These are phyloP conservation scores for Penicillium crystallinum DNA, from an alignment of 495 filamentous ascomycete genomes.

Conservation along the genomic window DNA sequence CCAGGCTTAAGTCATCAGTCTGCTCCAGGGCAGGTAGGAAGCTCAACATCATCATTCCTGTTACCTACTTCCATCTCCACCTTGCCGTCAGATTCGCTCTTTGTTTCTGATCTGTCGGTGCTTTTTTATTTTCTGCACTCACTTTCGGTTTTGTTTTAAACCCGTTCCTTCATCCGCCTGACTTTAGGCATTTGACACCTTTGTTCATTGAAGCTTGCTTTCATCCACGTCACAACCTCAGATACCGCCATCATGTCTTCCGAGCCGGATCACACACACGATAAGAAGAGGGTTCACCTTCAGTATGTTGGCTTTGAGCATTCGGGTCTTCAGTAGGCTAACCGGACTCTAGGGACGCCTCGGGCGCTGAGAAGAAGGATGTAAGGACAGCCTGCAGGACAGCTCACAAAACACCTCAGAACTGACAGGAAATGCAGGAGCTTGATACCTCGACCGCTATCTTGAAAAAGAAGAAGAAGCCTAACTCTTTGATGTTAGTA, in stretches of 20 bases:
- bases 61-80: slow-evolving; percentile 17
- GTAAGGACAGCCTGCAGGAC: slow-evolving; percentile 44
- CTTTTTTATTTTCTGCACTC: slow-evolving; percentile 13
- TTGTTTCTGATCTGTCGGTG: slow-evolving; percentile 18
- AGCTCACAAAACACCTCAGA: slow-evolving; percentile 5
- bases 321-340: slow-evolving; percentile 24
- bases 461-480: slow-evolving; percentile 99
- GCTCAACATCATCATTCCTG: slow-evolving; percentile 24
- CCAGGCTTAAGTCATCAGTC: slow-evolving; percentile 41
- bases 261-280: slow-evolving; percentile 64
- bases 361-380: slow-evolving; percentile 81
- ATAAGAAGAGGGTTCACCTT: slow-evolving; percentile 89
- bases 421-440: slow-evolving; percentile 50
- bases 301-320: slow-evolving; percentile 53
- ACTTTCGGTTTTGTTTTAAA: slow-evolving; percentile 1
- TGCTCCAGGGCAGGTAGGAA: slow-evolving; percentile 35
- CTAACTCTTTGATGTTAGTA: slow-evolving; percentile 89
- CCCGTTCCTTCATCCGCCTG: slow-evolving; percentile 4
- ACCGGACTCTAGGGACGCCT: slow-evolving; percentile 66
- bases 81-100: slow-evolving; percentile 15
- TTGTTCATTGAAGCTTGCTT: slow-evolving; percentile 18
- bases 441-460: slow-evolving; percentile 96
- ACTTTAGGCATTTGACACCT: slow-evolving; percentile 16
- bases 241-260: slow-evolving; percentile 30
- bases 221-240: slow-evolving; percentile 22